These are phyloP conservation scores for Penicillium sp. DNA, from an alignment of 2,329 filamentous ascomycete genomes.

Conservation along the genomic window DNA sequence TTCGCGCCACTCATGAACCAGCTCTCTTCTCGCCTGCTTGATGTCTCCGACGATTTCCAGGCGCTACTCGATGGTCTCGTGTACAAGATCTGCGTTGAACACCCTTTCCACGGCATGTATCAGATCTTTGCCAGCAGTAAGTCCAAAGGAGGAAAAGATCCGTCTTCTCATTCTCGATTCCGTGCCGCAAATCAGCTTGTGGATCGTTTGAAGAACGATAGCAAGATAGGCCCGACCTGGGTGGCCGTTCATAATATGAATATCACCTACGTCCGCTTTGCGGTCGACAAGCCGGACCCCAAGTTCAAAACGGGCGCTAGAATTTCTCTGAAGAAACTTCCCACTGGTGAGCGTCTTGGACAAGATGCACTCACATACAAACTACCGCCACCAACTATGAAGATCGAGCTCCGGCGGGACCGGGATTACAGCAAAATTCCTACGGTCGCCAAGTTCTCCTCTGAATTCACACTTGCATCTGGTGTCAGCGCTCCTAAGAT, in stretches of 20 bases:
- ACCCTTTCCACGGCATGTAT: slow-evolving; percentile 97
- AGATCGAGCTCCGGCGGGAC: slow-evolving; percentile 71
- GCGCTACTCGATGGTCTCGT: slow-evolving; percentile 71
- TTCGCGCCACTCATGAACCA: slow-evolving; percentile 95
- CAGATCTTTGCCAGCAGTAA: slow-evolving; percentile 86
- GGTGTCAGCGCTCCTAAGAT: slow-evolving; percentile 94
- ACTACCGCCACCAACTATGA: slow-evolving; percentile 87
- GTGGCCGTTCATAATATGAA: slow-evolving; percentile 72
- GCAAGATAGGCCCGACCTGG: slow-evolving; percentile 62
- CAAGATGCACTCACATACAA: slow-evolving; percentile 63
- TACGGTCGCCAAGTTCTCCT: slow-evolving; percentile 69
- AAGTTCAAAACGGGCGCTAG: slow-evolving; percentile 69
- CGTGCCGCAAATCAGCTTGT: slow-evolving; percentile 71
- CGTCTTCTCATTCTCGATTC: slow-evolving; percentile 71
- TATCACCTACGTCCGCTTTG: slow-evolving; percentile 59
- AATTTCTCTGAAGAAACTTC: slow-evolving; percentile 63
- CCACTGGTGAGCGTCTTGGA: slow-evolving; percentile 63
- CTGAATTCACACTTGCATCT: slow-evolving; percentile 79
- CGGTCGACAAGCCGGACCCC: slow-evolving; percentile 52
- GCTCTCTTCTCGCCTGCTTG: slow-evolving; percentile 85
- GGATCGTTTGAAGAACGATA: slow-evolving; percentile 57
- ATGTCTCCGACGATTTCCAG: slow-evolving; percentile 72
- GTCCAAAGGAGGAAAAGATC: slow-evolving; percentile 67
- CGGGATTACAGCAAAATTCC: slow-evolving; percentile 77
- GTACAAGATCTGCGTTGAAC: slow-evolving; percentile 81